These are phyloP conservation scores for Plasmodium berghei DNA, from an alignment of 169 alveolate species.

Conservation along the genomic window DNA sequence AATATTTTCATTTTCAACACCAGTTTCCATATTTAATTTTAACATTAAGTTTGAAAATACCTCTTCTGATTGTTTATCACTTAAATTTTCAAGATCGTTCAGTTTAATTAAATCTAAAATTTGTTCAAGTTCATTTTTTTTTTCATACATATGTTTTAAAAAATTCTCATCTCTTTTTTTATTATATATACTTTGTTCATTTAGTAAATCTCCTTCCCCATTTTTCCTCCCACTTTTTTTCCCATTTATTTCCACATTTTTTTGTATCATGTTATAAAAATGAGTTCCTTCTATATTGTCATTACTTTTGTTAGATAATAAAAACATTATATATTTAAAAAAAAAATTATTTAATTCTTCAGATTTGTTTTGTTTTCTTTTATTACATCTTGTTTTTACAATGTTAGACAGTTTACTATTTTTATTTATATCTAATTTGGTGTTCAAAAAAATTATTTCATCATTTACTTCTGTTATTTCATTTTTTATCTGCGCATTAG, in stretches of 20 bases:
- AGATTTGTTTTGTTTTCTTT: conserved; percentile 17
- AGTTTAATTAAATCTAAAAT: conserved; percentile 14
- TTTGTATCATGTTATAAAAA: too few relatives aligned
- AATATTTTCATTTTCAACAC: background rate
- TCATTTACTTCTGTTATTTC: conserved; percentile 38
- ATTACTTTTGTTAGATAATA: conserved; percentile 17
- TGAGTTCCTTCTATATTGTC: background rate
- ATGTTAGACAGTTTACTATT: background rate
- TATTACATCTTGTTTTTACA: conserved; percentile 14
- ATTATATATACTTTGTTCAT: background rate
- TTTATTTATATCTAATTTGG: conserved; percentile 3
- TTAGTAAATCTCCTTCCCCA: background rate
- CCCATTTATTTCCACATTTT: too few relatives aligned
- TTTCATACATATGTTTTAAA: conserved; percentile 27
- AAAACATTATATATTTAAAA: conserved; percentile 25
- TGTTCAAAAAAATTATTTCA: conserved; percentile 36
- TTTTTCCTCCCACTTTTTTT: background rate
- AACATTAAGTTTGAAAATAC: conserved; percentile 31
- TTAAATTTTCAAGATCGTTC: conserved; percentile 9
- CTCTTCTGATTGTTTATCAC: conserved; percentile 21
- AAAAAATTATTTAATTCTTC: conserved; percentile 40
- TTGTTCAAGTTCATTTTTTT: conserved; percentile 14
- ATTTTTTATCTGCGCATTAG: conserved; percentile 27
- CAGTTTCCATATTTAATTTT: conserved; percentile 11
- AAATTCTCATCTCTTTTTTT: background rate